Evolutionary conservation across 805 yeast species (phyloP), one percentile per base, ranked within the genome.

Genomic region (Yarrowia sp.): DNA sequence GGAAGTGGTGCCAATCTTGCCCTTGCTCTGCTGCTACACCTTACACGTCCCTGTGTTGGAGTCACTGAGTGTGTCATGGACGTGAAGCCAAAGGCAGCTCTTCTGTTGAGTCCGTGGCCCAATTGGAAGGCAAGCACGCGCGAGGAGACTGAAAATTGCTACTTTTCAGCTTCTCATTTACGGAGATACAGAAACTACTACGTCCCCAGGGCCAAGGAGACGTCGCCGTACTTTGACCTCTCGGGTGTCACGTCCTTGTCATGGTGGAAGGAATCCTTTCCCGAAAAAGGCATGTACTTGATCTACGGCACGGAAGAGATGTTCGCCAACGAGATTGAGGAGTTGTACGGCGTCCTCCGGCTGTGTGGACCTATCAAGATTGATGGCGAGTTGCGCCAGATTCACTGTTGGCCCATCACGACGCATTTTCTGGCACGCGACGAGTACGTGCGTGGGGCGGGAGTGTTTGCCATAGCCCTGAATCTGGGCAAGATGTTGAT

Each of bases 401-500:
- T 81, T 2, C 87, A 84, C 69, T 78, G 82, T 19, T 84, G 87
- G 86, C 86, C 85, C 9, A 73, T 84, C 36, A 46, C 66, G 5
- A 61, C 55, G 12, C 46, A 46, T 19, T 61, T 46, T 14, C 46
- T 61, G 12, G 66, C 66, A 2, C 10, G 66, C 12, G 66, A 61
- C 17, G 66, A 61, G 50, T 58, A 42, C 33, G 64, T 58, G 30
- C 34, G 50, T 10, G 39, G 49, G 7, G 49, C 64, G 13, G 64
- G 64, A 8, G 49, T 43, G 33, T 58, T 58, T 43, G 64, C 64
- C 30, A 42, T 58, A 33, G 64, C 64, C 2, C 14, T 58, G 50
- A 58, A 58, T 58, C 39, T 58, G 4, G 64, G 64, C 8, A 58
- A 58, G 30, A 58, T 58, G 64, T 13, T 58, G 33, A 58, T 58